Conservation (phyloP, 441 rosid species). For the Kokia cookei region DNA sequence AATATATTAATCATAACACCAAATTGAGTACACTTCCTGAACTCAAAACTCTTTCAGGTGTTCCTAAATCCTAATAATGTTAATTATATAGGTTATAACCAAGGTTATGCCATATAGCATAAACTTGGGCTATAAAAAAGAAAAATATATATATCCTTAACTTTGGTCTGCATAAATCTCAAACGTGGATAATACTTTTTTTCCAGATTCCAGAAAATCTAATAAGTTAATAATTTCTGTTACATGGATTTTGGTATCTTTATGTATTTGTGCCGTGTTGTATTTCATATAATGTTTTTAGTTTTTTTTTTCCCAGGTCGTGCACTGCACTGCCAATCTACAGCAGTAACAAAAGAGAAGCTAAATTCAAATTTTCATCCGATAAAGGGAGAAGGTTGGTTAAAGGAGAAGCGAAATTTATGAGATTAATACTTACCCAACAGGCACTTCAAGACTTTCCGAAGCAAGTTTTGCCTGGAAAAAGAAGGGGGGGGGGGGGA, state of each 20-base stretch:
- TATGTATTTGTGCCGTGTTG: neutral
- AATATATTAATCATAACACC: neutral
- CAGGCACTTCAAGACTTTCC: constrained; percentile 75
- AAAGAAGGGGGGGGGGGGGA: neutral
- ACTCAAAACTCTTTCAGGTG: neutral
- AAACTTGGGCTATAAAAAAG: neutral
- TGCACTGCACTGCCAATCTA: neutral
- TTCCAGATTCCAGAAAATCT: neutral
- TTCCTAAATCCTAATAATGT: neutral
- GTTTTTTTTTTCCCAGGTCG: neutral
- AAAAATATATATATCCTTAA: neutral
- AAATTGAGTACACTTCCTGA: neutral
- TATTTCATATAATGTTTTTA: neutral
- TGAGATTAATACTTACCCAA: constrained; percentile 45
- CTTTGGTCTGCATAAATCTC: neutral
- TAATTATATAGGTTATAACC: neutral
- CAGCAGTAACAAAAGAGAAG: neutral
- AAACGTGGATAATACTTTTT: neutral
- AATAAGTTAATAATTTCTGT: neutral
- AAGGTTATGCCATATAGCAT: neutral
- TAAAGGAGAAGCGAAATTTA: neutral
- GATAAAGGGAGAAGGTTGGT: neutral
- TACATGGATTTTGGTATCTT: neutral
- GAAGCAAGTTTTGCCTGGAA: constrained; percentile 66
- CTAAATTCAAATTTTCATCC: neutral